Evolutionary conservation across 2,329 filamentous ascomycete species (phyloP).

Genomic region (Claviceps africana): DNA sequence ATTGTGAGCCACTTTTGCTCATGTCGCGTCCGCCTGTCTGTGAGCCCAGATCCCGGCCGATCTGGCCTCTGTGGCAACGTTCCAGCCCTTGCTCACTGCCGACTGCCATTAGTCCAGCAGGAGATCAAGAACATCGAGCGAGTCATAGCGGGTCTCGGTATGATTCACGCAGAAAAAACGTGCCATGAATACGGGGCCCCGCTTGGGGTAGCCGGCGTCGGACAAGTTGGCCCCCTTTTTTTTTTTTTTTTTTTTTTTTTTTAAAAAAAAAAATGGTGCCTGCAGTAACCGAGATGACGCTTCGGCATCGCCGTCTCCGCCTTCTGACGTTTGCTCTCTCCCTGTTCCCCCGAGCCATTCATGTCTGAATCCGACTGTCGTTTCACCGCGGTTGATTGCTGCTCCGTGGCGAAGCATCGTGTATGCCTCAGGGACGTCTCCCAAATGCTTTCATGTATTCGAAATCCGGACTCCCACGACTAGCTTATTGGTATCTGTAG

Average conservation of each 20-base stretch:
- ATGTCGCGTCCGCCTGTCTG: no score
- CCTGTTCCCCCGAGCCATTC: not conserved
- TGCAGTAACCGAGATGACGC: slow-evolving; percentile 1
- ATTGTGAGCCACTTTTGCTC: no score
- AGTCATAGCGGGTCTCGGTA: not conserved
- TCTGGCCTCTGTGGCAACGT: no score
- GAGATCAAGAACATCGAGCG: not conserved
- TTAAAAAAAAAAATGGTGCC: no score
- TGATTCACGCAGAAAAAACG: not conserved
- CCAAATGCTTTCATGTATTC: no score
- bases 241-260: no score
- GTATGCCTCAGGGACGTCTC: not conserved
- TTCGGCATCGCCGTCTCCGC: slow-evolving; percentile 4
- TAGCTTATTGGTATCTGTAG: no score
- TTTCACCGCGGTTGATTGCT: not conserved
- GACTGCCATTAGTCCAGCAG: no score
- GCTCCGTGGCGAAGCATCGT: not conserved
- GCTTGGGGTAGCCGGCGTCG: slow-evolving; percentile 5
- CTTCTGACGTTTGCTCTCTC: not conserved
- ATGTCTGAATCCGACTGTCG: not conserved
- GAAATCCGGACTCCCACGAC: no score
- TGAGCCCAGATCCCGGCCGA: no score
- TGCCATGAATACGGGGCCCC: slow-evolving; percentile 1
- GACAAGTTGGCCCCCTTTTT: not conserved
- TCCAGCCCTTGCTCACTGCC: no score